phyloP scores from a whole-genome alignment of 345 rosid species.

The Linum lewisii region DNA sequence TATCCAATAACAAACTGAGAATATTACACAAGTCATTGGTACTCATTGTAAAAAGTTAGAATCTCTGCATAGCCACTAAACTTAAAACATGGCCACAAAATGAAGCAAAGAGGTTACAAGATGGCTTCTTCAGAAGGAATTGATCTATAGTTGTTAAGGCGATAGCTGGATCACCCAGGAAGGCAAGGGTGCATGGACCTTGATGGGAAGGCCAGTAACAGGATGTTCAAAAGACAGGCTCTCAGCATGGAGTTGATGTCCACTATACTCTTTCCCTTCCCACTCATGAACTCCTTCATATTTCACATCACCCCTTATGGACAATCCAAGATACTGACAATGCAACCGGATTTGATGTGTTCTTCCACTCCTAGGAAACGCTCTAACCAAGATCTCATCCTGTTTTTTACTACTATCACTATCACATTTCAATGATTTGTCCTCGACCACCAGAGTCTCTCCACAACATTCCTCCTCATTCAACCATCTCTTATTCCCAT shows the following conservation, averaged over 20 bases:
- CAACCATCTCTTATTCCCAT: constrained; percentile 23
- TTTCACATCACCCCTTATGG: constrained; percentile 78
- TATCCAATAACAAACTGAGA: too few species aligned
- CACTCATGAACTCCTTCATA: constrained; percentile 75
- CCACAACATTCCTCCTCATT: constrained; percentile 23
- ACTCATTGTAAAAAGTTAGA: too few species aligned
- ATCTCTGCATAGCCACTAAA: too few species aligned
- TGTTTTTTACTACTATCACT: constrained; percentile 17
- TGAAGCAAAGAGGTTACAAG: too few species aligned
- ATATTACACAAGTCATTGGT: too few species aligned
- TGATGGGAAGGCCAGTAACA: constrained; percentile 16
- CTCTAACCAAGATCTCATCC: constrained; percentile 63
- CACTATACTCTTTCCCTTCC: constrained; percentile 44
- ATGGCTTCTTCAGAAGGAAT: not conserved
- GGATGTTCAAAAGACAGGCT: constrained; percentile 72
- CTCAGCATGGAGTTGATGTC: constrained; percentile 84
- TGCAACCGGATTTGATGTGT: constrained; percentile 94
- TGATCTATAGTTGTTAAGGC: not conserved
- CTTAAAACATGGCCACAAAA: too few species aligned
- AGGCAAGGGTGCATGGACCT: constrained; percentile 55
- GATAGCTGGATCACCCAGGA: constrained; percentile 15
- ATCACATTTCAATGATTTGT: constrained; percentile 19
- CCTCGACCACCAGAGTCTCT: constrained; percentile 33
- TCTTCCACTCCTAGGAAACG: constrained; percentile 70
- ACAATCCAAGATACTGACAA: constrained; percentile 75